Evolutionary conservation across 2,329 filamentous ascomycete genomes (phyloP), one percentile per base, ranked within the genome.

Genomic region (Scleromitrula shiraiana): DNA sequence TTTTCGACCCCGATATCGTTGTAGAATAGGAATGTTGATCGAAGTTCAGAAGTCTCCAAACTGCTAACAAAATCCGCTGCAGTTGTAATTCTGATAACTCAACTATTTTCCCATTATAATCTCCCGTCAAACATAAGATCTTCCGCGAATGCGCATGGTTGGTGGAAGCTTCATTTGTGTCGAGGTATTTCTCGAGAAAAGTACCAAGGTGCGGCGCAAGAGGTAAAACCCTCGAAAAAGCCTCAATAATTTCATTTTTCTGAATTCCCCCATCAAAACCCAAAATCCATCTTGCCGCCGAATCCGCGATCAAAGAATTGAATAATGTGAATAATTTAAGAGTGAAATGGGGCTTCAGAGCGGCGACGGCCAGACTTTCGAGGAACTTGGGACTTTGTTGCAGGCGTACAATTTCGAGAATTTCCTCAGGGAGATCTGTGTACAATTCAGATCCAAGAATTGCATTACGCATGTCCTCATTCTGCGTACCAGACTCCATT

Each of bases 1-100:
- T 72, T 53, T 78, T 76, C 39, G 79, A 74, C 1, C 84, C 80
- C 29, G 78, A 78, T 27, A 89, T 74, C 58, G 80, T 71, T 50
- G 68, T 70, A 8, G 77, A 76, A 61, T 90, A 95, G 4, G 75
- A 76, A 36, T 76, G 72, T 56, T 77, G 74, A 62, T 96, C 83
- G 61, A 86, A 86, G 60, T 80, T 85, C 52, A 95, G 71, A 15
- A 97, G 75, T 55, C 93, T 80, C 70, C 89, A 94, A 32, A 83
- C 67, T 30, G 87, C 78, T 41, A 94, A 69, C 12, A 94, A 71
- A 49, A 76, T 62, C 12, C 64, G 61, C 44, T 68, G 65, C n/a
- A 72, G 56, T 17, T 63, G 62, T 29, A 61, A 48, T 41, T 70
- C 62, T 47, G 69, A 61, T 38, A 71, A 53, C 47, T 62, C 55